Conservation (phyloP, 495 filamentous ascomycete genomes). For the Podospora sp. region DNA sequence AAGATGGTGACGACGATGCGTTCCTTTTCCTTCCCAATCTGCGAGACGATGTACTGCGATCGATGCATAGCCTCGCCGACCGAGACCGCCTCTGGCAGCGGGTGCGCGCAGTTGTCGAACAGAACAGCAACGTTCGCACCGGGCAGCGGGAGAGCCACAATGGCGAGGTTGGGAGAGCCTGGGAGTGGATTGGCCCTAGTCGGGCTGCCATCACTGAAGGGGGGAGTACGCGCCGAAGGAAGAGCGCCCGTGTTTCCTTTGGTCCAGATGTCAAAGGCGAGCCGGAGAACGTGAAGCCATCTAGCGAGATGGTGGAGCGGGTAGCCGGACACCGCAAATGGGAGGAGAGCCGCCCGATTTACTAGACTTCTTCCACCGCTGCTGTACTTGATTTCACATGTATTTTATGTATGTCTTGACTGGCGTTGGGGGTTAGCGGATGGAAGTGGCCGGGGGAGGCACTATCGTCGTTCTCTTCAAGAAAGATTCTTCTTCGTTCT, state of each 20-base stretch:
- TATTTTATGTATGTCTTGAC: not conserved
- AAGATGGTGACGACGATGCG: constrained; percentile 66
- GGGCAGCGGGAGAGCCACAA: constrained; percentile 77
- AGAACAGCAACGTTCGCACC: constrained; percentile 88
- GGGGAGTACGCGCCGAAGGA: constrained; percentile 49
- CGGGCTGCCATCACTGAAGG: constrained; percentile 42
- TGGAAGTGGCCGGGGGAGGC: not conserved
- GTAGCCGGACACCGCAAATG: constrained; percentile 35
- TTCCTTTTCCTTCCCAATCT: constrained; percentile 87
- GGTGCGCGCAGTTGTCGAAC: constrained; percentile 82
- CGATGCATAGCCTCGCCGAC: constrained; percentile 72
- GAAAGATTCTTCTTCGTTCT: not conserved
- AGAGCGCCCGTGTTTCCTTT: constrained; percentile 56
- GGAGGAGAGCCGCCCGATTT: constrained; percentile 65
- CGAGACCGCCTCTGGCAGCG: constrained; percentile 79
- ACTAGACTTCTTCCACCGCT: constrained; percentile 41
- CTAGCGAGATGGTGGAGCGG: constrained; percentile 2
- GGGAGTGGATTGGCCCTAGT: constrained; percentile 90
- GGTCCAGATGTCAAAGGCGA: constrained; percentile 37
- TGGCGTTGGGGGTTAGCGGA: not conserved
- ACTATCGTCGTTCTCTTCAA: not conserved
- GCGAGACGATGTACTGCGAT: constrained; percentile 85
- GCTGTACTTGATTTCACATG: not conserved
- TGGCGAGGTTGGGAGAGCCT: constrained; percentile 85
- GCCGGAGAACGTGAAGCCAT: constrained; percentile 14